A percentile compares a stretch with the other conserved stretches of the same genome.
Evolutionary conservation across 2,329 filamentous ascomycete genomes (phyloP).

Genomic region (Cladosporium sp.): DNA sequence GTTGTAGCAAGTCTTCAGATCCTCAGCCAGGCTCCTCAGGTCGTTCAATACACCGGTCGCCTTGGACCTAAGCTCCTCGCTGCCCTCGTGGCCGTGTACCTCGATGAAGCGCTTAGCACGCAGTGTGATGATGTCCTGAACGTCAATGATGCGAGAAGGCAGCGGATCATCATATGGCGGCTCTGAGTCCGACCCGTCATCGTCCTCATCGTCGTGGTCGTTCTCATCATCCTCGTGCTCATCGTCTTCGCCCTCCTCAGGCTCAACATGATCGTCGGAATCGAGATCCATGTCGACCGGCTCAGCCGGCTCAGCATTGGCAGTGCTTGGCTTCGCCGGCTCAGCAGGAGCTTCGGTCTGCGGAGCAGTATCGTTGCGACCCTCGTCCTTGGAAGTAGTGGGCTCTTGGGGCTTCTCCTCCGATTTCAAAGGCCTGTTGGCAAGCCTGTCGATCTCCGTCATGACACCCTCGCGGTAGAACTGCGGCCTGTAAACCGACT

Average conservation of each 20-base stretch:
- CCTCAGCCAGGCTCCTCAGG: constrained; percentile 62
- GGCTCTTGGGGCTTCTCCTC: constrained; percentile 5
- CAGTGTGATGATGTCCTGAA: constrained; percentile 66
- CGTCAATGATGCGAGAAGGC: constrained; percentile 37
- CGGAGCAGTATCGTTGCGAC: constrained; percentile 4
- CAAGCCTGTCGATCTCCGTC: constrained; percentile 77
- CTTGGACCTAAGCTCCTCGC: constrained; percentile 69
- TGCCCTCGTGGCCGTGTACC: constrained; percentile 70
- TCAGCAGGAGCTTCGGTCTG: constrained; percentile 11
- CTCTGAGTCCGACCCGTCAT: constrained; percentile 37
- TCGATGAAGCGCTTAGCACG: constrained; percentile 80
- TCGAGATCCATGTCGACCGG: constrained; percentile 56
- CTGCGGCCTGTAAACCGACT: constrained; percentile 87
- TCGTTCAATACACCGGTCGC: constrained; percentile 68
- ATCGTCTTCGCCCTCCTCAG: constrained; percentile 15
- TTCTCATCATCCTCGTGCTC: constrained; percentile 19
- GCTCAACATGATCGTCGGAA: constrained; percentile 27
- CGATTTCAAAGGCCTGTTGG: constrained; percentile 39
- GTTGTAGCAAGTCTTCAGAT: constrained; percentile 68
- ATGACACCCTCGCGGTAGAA: constrained; percentile 97
- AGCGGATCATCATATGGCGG: constrained; percentile 39
- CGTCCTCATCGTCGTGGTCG: constrained; percentile 20
- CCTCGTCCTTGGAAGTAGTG: background rate
- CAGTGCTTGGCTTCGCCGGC: constrained; percentile 33
- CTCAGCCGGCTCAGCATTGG: constrained; percentile 15